Conservation (phyloP, 2,329 filamentous ascomycete genomes). For the Saccharata proteae region DNA sequence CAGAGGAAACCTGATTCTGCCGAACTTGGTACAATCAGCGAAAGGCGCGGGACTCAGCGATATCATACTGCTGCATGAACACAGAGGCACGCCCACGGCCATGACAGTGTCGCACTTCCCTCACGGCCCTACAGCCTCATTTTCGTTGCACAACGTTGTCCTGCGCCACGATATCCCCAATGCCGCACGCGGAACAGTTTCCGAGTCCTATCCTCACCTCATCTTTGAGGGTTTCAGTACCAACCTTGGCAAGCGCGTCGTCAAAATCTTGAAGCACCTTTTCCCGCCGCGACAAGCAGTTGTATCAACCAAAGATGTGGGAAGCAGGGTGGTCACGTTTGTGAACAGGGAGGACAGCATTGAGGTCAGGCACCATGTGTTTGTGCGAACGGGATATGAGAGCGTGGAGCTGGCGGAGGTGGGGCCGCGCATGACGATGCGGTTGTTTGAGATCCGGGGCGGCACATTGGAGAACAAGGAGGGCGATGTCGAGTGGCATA, state of each 20-base stretch:
- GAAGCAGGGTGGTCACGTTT: slow-evolving; percentile 82
- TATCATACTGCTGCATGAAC: slow-evolving; percentile 71
- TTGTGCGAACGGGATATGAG: slow-evolving; percentile 83
- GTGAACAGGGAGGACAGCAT: slow-evolving; percentile 82
- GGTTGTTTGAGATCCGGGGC: slow-evolving; percentile 81
- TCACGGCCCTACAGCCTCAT: slow-evolving; percentile 77
- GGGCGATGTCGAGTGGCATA: slow-evolving; percentile 90
- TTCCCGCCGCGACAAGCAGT: slow-evolving; percentile 77
- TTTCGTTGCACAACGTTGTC: slow-evolving; percentile 85
- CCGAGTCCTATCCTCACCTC: slow-evolving; percentile 84
- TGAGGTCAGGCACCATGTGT: slow-evolving; percentile 87
- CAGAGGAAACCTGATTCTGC: slow-evolving; percentile 77
- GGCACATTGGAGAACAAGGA: slow-evolving; percentile 91
- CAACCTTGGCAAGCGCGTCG: slow-evolving; percentile 65
- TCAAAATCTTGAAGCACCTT: slow-evolving; percentile 84
- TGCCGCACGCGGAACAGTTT: slow-evolving; percentile 72
- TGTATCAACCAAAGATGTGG: slow-evolving; percentile 53
- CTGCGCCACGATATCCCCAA: slow-evolving; percentile 88
- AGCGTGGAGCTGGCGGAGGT: slow-evolving; percentile 83
- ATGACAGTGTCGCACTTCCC: slow-evolving; percentile 79
- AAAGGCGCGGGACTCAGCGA: slow-evolving; percentile 72
- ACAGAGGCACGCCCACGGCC: slow-evolving; percentile 82
- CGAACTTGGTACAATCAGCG: slow-evolving; percentile 72
- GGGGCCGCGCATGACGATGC: slow-evolving; percentile 94
- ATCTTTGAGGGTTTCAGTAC: slow-evolving; percentile 92